Evolutionary conservation across 805 yeast species (phyloP).

Genomic region (Myxozyma sirexii): DNA sequence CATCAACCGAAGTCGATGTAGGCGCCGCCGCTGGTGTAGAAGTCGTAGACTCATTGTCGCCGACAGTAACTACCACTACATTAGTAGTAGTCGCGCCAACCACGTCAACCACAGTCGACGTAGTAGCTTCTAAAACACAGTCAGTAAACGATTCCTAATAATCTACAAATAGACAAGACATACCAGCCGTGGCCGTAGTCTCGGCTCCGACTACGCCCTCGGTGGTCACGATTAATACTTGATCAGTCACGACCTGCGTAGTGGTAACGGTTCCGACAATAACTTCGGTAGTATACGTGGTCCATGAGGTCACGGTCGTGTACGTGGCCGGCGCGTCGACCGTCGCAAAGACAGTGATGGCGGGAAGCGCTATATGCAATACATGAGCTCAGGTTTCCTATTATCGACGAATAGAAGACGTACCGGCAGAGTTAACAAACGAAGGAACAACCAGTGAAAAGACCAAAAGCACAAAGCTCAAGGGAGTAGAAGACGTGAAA

Average conservation of each 20-base stretch:
- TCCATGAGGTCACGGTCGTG: slow-evolving; percentile 22
- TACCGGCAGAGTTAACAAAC: slow-evolving; percentile 1
- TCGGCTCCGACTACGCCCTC: slow-evolving; percentile 1
- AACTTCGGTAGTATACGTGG: slow-evolving; percentile 16
- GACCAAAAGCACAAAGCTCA: not conserved
- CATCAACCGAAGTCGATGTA: not conserved
- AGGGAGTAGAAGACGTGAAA: not conserved
- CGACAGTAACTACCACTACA: not conserved
- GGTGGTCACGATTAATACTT: slow-evolving; percentile 9
- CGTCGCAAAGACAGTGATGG: slow-evolving; percentile 20
- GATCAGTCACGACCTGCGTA: slow-evolving; percentile 30
- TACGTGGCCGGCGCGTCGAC: slow-evolving; percentile 22
- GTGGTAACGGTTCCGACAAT: slow-evolving; percentile 30
- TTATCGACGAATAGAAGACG: too few relatives aligned
- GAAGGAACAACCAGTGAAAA: not conserved
- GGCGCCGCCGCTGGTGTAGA: slow-evolving; percentile 40
- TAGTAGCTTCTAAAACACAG: not conserved
- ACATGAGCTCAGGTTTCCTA: too few relatives aligned
- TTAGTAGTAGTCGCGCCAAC: slow-evolving; percentile 4
- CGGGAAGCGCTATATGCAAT: slow-evolving; percentile 29
- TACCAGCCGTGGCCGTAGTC: slow-evolving; percentile 8
- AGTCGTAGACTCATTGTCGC: slow-evolving; percentile 30
- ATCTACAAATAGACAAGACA: not conserved
- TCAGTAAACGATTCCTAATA: not conserved
- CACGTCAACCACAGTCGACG: not conserved